Percentiles rank a stretch among this genome's conserved stretches.
phyloP scores from a whole-genome alignment of 192 early-diverging fungal genomes.

The Chytriomyces confervae region DNA sequence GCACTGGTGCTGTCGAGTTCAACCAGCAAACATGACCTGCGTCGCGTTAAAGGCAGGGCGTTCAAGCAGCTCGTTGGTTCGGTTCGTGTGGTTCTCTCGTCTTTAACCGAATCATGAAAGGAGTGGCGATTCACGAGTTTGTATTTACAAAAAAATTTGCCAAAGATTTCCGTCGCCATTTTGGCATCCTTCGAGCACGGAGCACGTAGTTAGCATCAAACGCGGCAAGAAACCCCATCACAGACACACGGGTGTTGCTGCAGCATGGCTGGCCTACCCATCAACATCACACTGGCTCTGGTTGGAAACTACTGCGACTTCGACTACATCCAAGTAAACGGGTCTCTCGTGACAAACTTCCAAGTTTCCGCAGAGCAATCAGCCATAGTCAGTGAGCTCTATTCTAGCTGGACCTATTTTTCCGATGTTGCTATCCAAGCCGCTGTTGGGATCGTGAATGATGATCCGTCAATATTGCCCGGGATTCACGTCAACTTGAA shows the following conservation, averaged over 20 bases:
- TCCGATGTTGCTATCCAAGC: not conserved
- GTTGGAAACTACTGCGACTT: slow-evolving; percentile 18
- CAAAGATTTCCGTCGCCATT: slow-evolving; percentile 13
- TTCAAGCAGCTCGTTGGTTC: no score
- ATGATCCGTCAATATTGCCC: not conserved
- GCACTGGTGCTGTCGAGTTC: no score
- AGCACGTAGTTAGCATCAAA: slow-evolving; percentile 6
- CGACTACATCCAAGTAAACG: not conserved
- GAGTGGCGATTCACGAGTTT: not conserved
- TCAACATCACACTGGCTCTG: slow-evolving; percentile 3
- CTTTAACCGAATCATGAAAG: no score
- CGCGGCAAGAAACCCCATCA: not conserved
- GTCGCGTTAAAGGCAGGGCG: no score
- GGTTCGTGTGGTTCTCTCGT: no score
- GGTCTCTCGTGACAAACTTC: slow-evolving; percentile 17
- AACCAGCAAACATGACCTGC: no score
- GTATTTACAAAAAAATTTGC: slow-evolving; percentile 12
- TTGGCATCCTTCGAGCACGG: not conserved
- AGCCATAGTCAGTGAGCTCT: not conserved
- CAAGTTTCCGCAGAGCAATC: not conserved
- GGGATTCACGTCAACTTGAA: slow-evolving; percentile 12
- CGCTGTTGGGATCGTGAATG: not conserved
- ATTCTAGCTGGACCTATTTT: not conserved
- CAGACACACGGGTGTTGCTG: not conserved
- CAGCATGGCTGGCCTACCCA: not conserved